Evolutionary conservation across 2,329 filamentous ascomycete species (phyloP).

Genomic region (Pseudocercospora musae): DNA sequence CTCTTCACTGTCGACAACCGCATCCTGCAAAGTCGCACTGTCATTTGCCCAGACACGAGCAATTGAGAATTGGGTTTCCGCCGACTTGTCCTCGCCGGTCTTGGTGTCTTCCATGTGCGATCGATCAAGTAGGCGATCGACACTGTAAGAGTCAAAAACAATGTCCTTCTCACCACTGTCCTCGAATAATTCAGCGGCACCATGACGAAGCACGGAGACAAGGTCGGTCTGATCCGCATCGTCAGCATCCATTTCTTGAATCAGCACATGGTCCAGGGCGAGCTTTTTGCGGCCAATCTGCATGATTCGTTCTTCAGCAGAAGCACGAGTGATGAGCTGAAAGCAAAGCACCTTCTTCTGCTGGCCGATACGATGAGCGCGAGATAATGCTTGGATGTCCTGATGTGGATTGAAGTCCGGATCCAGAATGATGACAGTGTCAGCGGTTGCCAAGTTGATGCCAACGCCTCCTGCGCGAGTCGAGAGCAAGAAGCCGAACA

Average conservation of each 20-base stretch:
- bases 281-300: slow-evolving; percentile 95
- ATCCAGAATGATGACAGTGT: slow-evolving; percentile 96
- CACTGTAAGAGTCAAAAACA: slow-evolving; percentile 72
- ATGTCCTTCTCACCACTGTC: slow-evolving; percentile 72
- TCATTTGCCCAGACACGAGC: slow-evolving; percentile 92
- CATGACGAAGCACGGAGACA: slow-evolving; percentile 82
- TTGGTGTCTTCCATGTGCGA: slow-evolving; percentile 73
- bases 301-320: slow-evolving; percentile 92
- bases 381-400: slow-evolving; percentile 90
- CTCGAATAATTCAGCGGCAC: slow-evolving; percentile 80
- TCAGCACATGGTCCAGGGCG: slow-evolving; percentile 89
- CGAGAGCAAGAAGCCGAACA: slow-evolving; percentile 90
- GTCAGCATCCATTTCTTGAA: slow-evolving; percentile 85
- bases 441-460: slow-evolving; percentile 94
- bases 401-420: slow-evolving; percentile 98
- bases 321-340: slow-evolving; percentile 84
- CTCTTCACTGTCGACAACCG: slow-evolving; percentile 45
- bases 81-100: slow-evolving; percentile 60
- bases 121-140: slow-evolving; percentile 90
- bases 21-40: slow-evolving; percentile 59
- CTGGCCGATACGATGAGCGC: slow-evolving; percentile 94
- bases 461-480: slow-evolving; percentile 94
- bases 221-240: slow-evolving; percentile 75
- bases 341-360: slow-evolving; percentile 95
- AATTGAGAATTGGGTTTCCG: slow-evolving; percentile 81